These are phyloP conservation scores for Nicotiana knightiana DNA, from an alignment of 257 asterid genomes.

Conservation along the genomic window DNA sequence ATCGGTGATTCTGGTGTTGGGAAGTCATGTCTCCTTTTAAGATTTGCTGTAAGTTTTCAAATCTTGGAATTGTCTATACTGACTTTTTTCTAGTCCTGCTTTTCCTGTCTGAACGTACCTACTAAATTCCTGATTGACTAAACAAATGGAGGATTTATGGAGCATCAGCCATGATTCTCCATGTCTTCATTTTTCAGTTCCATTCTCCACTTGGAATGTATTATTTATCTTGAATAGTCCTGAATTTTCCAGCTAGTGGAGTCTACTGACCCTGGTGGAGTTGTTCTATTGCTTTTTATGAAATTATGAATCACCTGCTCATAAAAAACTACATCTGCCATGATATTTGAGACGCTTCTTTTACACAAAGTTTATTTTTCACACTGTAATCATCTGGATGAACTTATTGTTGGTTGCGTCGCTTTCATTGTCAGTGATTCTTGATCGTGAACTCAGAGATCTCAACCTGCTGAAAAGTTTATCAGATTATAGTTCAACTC, in stretches of 20 bases:
- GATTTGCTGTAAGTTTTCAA: background rate
- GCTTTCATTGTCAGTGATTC: background rate
- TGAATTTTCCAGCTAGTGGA: background rate
- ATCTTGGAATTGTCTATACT: background rate
- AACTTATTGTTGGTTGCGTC: background rate
- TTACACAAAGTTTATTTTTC: background rate
- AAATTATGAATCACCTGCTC: background rate
- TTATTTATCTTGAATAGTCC: background rate
- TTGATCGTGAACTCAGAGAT: background rate
- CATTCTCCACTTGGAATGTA: background rate
- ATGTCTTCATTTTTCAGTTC: background rate
- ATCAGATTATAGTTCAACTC: background rate
- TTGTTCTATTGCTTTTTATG: background rate
- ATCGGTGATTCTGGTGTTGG: slow-evolving; percentile 8
- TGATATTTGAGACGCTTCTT: background rate
- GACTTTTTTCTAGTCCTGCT: background rate
- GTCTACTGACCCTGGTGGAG: background rate
- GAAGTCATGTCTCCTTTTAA: slow-evolving; percentile 10
- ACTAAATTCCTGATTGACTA: background rate
- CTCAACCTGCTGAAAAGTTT: no score
- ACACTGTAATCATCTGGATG: background rate
- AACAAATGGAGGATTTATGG: background rate
- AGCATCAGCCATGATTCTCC: background rate
- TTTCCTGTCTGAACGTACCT: background rate
- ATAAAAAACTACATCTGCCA: background rate